A percentile compares a stretch with the other conserved stretches of the same genome.
These are phyloP conservation scores for Phalaenopsis hybrid DNA, from an alignment of 116 monocot species.

Conservation along the genomic window DNA sequence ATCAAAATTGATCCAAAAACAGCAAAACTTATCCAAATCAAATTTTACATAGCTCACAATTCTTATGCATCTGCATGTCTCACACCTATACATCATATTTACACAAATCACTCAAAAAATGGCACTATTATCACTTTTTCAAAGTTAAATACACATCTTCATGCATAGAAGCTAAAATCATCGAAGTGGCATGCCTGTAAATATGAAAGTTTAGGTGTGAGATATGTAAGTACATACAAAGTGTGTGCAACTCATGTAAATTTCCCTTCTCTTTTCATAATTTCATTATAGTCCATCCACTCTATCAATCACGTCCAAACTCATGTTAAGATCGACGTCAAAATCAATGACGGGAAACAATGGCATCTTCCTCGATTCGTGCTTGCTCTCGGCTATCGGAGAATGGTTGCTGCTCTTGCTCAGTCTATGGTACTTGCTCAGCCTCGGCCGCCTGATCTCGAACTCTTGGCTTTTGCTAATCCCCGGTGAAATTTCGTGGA, in stretches of 20 bases:
- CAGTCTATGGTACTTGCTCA: slow-evolving; percentile 25
- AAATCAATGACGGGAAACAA: slow-evolving; percentile 22
- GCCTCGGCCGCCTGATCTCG: slow-evolving; percentile 5
- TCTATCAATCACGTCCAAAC: slow-evolving; percentile 44
- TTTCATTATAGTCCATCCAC: slow-evolving; percentile 23
- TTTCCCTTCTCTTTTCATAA: slow-evolving; percentile 1
- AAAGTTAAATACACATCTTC: neutral
- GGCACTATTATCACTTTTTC: too few relatives aligned
- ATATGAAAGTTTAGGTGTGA: too few relatives aligned
- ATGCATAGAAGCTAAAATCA: too few relatives aligned
- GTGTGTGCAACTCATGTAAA: too few relatives aligned
- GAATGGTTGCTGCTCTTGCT: slow-evolving; percentile 46
- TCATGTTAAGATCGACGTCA: slow-evolving; percentile 31
- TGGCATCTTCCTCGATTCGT: slow-evolving; percentile 10
- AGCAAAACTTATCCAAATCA: too few relatives aligned
- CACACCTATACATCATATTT: too few relatives aligned
- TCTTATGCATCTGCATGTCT: too few relatives aligned
- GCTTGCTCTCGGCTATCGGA: neutral
- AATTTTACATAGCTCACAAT: too few relatives aligned
- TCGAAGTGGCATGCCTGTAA: too few relatives aligned
- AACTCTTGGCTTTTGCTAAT: slow-evolving; percentile 64
- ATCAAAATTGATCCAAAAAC: too few relatives aligned
- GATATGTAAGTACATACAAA: too few relatives aligned
- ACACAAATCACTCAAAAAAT: too few relatives aligned
- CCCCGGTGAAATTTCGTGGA: slow-evolving; percentile 21